Evolutionary conservation across 805 yeast species (phyloP).

Genomic region (Candida gorgasii): DNA sequence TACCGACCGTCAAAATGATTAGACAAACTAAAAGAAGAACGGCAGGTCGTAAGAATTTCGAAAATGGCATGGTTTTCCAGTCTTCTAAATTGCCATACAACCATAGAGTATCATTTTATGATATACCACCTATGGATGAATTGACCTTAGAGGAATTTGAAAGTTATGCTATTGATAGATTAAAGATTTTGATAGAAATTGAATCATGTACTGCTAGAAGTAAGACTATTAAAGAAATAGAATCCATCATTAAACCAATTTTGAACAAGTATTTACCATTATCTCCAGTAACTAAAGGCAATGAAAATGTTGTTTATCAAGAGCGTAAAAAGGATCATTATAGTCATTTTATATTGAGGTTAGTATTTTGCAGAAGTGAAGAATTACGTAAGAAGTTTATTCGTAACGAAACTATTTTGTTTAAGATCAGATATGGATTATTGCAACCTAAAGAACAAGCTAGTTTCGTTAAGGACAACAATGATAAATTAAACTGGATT

Average conservation of each 20-base stretch:
- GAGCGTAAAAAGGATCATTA: constrained; percentile 89
- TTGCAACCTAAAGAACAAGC: constrained; percentile 67
- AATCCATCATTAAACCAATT: constrained; percentile 62
- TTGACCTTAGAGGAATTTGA: constrained; percentile 92
- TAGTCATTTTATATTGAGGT: constrained; percentile 83
- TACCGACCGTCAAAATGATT: constrained; percentile 48
- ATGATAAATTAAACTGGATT: constrained; percentile 70
- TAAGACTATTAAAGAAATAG: constrained; percentile 64
- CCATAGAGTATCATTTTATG: constrained; percentile 69
- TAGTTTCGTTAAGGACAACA: constrained; percentile 58
- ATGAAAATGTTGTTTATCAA: constrained; percentile 40
- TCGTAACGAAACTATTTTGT: constrained; percentile 71
- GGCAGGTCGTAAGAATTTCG: constrained; percentile 71
- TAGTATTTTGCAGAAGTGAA: constrained; percentile 86
- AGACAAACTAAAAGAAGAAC: constrained; percentile 75
- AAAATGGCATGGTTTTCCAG: constrained; percentile 28
- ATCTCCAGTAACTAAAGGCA: constrained; percentile 28
- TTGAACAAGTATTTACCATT: constrained; percentile 67
- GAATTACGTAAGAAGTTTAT: constrained; percentile 81
- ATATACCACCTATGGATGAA: constrained; percentile 76
- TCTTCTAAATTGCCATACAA: constrained; percentile 44
- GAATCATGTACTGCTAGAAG: constrained; percentile 73
- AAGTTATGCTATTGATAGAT: constrained; percentile 91
- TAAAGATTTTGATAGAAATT: constrained; percentile 79
- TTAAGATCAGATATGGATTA: constrained; percentile 68